A percentile compares a stretch with the other conserved stretches of the same genome.
These are phyloP conservation scores for Teratosphaeria gauchensis DNA, from an alignment of 2,329 filamentous ascomycete genomes.

Conservation along the genomic window DNA sequence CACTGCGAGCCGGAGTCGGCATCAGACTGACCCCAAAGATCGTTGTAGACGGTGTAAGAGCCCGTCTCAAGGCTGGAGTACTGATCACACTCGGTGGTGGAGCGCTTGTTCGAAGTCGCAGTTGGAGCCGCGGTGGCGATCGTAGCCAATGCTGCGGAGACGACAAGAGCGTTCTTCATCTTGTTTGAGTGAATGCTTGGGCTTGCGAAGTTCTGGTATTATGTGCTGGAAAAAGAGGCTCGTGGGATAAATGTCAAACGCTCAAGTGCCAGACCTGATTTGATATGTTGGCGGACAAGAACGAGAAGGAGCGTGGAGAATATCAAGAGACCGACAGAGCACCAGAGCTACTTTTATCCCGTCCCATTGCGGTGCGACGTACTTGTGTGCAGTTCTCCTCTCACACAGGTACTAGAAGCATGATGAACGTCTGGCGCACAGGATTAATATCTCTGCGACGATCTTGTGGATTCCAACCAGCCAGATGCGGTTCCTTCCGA, in stretches of 20 bases:
- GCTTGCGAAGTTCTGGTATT: background rate
- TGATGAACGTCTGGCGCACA: background rate
- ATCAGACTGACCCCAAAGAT: constrained; percentile 35
- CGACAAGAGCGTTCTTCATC: background rate
- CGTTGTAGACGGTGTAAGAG: constrained; percentile 28
- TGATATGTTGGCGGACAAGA: background rate
- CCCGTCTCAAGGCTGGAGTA: constrained; percentile 20
- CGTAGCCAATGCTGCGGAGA: background rate
- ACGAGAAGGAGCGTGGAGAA: background rate
- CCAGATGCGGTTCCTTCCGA: background rate
- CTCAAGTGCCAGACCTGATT: background rate
- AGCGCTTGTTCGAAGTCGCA: background rate
- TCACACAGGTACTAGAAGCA: background rate
- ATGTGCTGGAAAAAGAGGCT: background rate
- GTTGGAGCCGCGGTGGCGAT: background rate
- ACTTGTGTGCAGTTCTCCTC: background rate
- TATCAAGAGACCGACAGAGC: background rate
- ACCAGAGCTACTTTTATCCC: background rate
- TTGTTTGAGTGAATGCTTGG: background rate
- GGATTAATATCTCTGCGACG: background rate
- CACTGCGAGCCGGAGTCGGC: constrained; percentile 39
- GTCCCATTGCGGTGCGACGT: background rate
- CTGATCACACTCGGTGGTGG: constrained; percentile 18
- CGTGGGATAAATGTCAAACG: background rate
- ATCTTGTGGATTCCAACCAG: background rate